Evolutionary conservation across 176 grass and related monocot species (phyloP), one percentile per base, ranked within the genome.

Genomic region (Aegilops sharonensis): DNA sequence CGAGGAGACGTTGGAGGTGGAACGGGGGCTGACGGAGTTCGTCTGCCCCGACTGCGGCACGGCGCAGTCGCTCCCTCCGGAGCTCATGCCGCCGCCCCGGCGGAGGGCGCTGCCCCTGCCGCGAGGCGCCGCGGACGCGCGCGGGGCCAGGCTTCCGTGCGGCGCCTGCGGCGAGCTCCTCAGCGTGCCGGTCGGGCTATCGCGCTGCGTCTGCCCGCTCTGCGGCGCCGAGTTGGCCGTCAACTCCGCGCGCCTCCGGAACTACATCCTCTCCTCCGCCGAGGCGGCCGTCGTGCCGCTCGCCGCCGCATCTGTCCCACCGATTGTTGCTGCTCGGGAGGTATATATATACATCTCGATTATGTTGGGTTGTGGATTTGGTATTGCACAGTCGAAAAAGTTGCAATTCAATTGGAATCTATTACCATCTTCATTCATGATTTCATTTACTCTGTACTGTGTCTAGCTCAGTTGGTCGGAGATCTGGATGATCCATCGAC

Each of bases 41-140:
- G 79, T 82, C 68, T 94, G 92, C 47, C 86, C 92, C 2, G 86
- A 87, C 68, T 94, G 92, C 83, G 72, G 25, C 43, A 91, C 66
- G 42, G 78, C 86, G 62, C 89, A 91, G 65, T 63, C 82, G 21
- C 92, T 94, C 1, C 86, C 89, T 1, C 89, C 79, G 13, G 92
- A 94, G 59, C 86, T 94, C 78, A 89, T 94, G 89, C 83, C 89
- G 13, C 35, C 71, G 68, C 73, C 79, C 72, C 43, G 72, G 8
- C 72, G 72, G 13, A 81, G 43, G 79, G 79, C 79, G 11, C 42
- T 81, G 45, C 79, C 64, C n/a, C 77, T 89, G 3, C 88, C 83
- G 3, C 79, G 83, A 27, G 20, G 47, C 5, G 36, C 50, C 30
- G 72, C 72, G 14, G 72, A 31, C 45, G 43, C 72, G 43, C 72